Base-by-base conservation (phyloP, 108 stramenopile genomes). In the Seminavis robusta region DNA sequence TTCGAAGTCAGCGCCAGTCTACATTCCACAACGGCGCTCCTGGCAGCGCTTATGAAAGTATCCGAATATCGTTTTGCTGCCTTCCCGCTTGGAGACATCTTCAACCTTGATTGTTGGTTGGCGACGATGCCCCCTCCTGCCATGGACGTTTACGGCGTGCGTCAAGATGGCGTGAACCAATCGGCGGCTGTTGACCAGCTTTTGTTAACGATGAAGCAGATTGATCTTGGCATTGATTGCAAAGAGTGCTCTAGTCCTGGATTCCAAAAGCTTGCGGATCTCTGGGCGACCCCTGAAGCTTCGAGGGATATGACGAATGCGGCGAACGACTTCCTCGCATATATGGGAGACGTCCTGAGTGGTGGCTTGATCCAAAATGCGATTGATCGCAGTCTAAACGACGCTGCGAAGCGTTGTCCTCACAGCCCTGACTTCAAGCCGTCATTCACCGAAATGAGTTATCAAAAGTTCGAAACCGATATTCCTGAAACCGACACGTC, bases 81-180 rank as follows among this genome's bases (percentile, higher is more conserved):
- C n/a, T 86, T 90, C 33, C 90, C 86, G 0, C 52, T 92, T 10
- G 52, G 66, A 29, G 78, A 78, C 52, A 25, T 79, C 1, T 47
- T 76, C 41, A 76, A 92, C 57, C 9, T 81, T 4, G 55, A 92
- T 46, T 92, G 90, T 51, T 92, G 86, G 86, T 56, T 88, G 15
- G 73, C 90, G 38, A 88, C 82, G 8, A 63, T 88, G 10, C 77
- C 77, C 5, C 62, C 76, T 4, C 84, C 85, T 8, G 30, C 49
- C 0, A 67, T 87, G 6, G 69, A 86, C 46, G 23, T 52, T 27
- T 54, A 56, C 27, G 90, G 90, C 13, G 54, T 84, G 23, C 55
- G 76, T 29, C 15, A 51, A 4, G n/a, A n/a, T n/a, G n/a, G n/a
- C n/a, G n/a, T n/a, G n/a, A n/a, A n/a, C n/a, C n/a, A n/a, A n/a